Evolutionary conservation across 345 rosid species (phyloP), one percentile per base, ranked within the genome.

Genomic region (Hibiscus tridactylites): DNA sequence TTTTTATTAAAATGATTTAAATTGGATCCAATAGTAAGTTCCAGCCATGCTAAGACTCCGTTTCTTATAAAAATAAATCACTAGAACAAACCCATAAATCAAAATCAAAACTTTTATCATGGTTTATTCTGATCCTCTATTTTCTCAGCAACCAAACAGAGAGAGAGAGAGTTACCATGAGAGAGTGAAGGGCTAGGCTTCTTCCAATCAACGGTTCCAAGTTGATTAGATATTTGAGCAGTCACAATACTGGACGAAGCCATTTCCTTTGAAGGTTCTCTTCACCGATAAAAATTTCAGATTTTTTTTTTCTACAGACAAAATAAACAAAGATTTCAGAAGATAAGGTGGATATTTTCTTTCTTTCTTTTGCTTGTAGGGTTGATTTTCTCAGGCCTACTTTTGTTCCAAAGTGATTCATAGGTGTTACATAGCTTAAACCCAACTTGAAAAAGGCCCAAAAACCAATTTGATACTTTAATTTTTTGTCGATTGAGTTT

Each of bases 231-330:
- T 42, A 78, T 31, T 28, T 59, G 80, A 65, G 75, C 79, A 0
- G 82, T 58, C 33, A 81, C 66, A 0, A 84, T 70, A 42, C 75
- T 42, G 11, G 46, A 42, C 54, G 96, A 84, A 42, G 86, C 85
- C 97, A 86, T 88, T 76, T 16, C 53, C 42, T 28, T 28, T 16
- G 71, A 54, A 49, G 58, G 13, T 67, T 67, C 24, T 7, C 39
- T 49, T 15, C 21, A 29, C 42, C 35, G 4, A 47, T 2, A 47
- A 47, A 67, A 49, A 67, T 1, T 3, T 26, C 71, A 67, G 58
- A 67, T 28, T 15, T 67, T 67, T 47, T 1, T 37, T 37, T 37
- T 37, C 24, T 46, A 57, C 26, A 21, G 31, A 16, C 37, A 28
- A 11, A 47, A 44, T 24, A 26, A 49, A 17, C 9, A 3, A 4